Evolutionary conservation across 495 filamentous ascomycete species (phyloP), one percentile per base, ranked within the genome.

Genomic region (Schizothecium vesticola): DNA sequence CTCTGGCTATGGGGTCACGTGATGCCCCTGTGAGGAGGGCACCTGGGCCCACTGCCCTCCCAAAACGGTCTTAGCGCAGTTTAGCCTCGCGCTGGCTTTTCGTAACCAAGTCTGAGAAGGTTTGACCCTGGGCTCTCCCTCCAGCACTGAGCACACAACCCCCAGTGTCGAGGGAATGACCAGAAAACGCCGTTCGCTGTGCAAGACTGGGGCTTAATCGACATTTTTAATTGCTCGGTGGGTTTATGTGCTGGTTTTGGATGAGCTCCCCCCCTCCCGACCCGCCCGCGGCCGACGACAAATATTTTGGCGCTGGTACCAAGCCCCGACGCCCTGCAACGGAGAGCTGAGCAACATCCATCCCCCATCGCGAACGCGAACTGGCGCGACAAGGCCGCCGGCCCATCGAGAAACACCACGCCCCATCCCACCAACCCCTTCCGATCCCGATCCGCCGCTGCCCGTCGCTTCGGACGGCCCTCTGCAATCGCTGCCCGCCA

Each of bases 321-420:
- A 67, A 55, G 56, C 61, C 63, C 59, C 61, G 58, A 65, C 29
- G 43, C 43, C 43, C 43, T 51, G 43, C 43, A 51, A 51, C 28
- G 28, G 7, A 31, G 28, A 31, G 28, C 43, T 51, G 43, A 51
- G 43, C 43, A 51, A 51, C 43, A 51, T 51, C 43, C 63, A 59
- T 67, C 65, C 64, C 71, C 73, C 74, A 70, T 74, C 74, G 72
- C 72, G 68, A 69, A 75, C 74, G 76, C 79, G 78, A 78, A 79
- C 75, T 76, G 63, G 79, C 79, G 77, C 76, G 76, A 78, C 77
- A 76, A 72, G 65, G 65, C 75, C 36, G 43, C 43, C 73, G 72
- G 70, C 59, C 73, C 72, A 72, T 69, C 36, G 59, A 71, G 64
- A 67, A 64, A 67, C 70, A 70, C 65, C 71, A 74, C 68, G 70